Conservation (phyloP, 768 basidiomycete genomes). For the Kwoniella dendrophila region DNA sequence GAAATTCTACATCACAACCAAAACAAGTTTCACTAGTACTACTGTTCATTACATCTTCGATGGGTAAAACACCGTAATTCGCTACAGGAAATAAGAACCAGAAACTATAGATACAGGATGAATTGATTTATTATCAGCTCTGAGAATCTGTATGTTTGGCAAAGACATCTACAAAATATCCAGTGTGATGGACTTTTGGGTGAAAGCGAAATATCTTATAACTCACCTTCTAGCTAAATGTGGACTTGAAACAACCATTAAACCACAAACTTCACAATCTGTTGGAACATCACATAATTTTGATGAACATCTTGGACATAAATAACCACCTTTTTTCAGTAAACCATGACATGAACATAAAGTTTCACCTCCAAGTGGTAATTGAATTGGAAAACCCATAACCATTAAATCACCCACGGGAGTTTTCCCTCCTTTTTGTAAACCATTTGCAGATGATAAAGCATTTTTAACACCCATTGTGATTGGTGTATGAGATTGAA, state of each 20-base stretch:
- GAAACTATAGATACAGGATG: too few relatives aligned
- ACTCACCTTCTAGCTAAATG: slow-evolving; percentile 82
- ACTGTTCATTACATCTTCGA: slow-evolving; percentile 10
- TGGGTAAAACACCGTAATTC: slow-evolving; percentile 60
- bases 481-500: slow-evolving; percentile 43
- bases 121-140: too few relatives aligned
- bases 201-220: not conserved
- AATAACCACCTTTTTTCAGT: slow-evolving; percentile 87
- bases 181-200: too few relatives aligned
- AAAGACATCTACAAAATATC: too few relatives aligned
- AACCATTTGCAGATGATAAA: slow-evolving; percentile 60
- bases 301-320: slow-evolving; percentile 88
- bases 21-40: slow-evolving; percentile 63
- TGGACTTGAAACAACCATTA: slow-evolving; percentile 97
- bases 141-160: too few relatives aligned
- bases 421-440: slow-evolving; percentile 29
- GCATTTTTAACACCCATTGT: slow-evolving; percentile 57
- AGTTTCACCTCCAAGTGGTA: slow-evolving; percentile 75
- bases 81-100: slow-evolving; percentile 83
- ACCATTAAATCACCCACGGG: slow-evolving; percentile 78
- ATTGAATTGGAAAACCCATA: slow-evolving; percentile 96
- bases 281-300: slow-evolving; percentile 98
- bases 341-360: slow-evolving; percentile 93
- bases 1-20: slow-evolving; percentile 77
- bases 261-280: slow-evolving; percentile 92